Percentiles rank a stretch among this genome's conserved stretches.
These are phyloP conservation scores for Suillus alpinus DNA, from an alignment of 768 basidiomycete species.

Conservation along the genomic window DNA sequence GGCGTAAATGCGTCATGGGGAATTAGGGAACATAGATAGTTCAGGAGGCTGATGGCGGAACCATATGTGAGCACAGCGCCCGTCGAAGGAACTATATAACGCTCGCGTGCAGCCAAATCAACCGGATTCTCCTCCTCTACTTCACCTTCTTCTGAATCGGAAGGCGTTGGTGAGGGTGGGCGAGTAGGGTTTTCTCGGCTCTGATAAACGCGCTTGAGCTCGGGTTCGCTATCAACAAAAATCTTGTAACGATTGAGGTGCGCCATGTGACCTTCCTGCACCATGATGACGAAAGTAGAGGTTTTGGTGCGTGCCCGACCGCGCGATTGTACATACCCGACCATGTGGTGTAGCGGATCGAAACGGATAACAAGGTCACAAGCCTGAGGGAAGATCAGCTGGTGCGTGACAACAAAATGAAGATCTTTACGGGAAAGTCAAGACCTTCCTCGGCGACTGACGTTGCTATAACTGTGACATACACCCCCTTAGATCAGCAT, in stretches of 20 bases:
- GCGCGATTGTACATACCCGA: constrained; percentile 85
- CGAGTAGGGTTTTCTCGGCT: constrained; percentile 38
- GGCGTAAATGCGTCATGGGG: constrained; percentile 70
- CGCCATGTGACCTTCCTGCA: constrained; percentile 54
- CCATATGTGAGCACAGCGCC: constrained; percentile 81
- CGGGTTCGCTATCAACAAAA: constrained; percentile 60
- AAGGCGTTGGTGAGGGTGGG: constrained; percentile 22
- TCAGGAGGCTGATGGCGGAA: constrained; percentile 66
- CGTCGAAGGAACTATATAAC: constrained; percentile 67
- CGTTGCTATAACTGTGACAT: constrained; percentile 67
- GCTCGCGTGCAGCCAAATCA: constrained; percentile 66
- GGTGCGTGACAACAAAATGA: neutral
- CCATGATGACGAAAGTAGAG: constrained; percentile 81
- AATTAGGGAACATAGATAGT: constrained; percentile 75
- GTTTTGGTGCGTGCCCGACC: constrained; percentile 77
- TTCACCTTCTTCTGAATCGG: constrained; percentile 32
- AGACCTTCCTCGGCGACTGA: constrained; percentile 91
- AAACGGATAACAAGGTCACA: constrained; percentile 88
- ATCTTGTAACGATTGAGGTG: constrained; percentile 57
- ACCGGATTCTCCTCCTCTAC: constrained; percentile 46
- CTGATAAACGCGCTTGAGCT: constrained; percentile 63
- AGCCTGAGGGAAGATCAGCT: constrained; percentile 43
- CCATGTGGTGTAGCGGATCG: constrained; percentile 78
- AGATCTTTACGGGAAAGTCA: constrained; percentile 68
- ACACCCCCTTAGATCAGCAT: neutral